A percentile compares a stretch with the other conserved stretches of the same genome.
These are phyloP conservation scores for Corylus americana DNA, from an alignment of 306 rosid species.

Conservation along the genomic window DNA sequence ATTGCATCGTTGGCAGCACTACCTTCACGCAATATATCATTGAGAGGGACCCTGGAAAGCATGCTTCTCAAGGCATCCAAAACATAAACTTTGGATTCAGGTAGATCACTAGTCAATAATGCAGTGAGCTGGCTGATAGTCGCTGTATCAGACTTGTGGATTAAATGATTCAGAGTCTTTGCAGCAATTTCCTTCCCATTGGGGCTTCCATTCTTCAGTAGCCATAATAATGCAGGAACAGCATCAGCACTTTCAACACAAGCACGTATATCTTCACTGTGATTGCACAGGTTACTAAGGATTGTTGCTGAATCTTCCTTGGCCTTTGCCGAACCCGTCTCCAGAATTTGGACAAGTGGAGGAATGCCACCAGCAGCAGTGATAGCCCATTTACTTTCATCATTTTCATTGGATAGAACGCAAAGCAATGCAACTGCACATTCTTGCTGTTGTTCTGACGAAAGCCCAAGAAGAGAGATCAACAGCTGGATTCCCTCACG, in stretches of 20 bases:
- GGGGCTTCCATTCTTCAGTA: constrained; percentile 92
- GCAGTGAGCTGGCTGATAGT: constrained; percentile 97
- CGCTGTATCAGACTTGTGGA: constrained; percentile 95
- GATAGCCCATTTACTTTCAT: constrained; percentile 98
- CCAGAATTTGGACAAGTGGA: constrained; percentile 96
- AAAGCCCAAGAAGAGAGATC: constrained; percentile 94
- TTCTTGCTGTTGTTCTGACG: constrained; percentile 99
- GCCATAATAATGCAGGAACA: constrained; percentile 95
- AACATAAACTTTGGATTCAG: constrained; percentile 83
- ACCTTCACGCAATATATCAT: constrained; percentile 86
- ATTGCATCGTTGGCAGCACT: constrained; percentile 92
- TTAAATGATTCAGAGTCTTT: constrained; percentile 87
- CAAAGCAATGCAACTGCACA: constrained; percentile 95
- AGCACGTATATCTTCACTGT: constrained; percentile 98
- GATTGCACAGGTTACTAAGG: constrained; percentile 95
- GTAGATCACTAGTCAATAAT: constrained; percentile 85
- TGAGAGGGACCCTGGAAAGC: constrained; percentile 89
- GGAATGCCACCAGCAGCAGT: constrained; percentile 99
- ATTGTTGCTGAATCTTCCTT: constrained; percentile 98
- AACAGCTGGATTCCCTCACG: constrained; percentile 96
- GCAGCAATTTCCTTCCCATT: constrained; percentile 99
- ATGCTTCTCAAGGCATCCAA: constrained; percentile 91
- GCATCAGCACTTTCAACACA: constrained; percentile 99
- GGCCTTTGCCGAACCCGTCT: constrained; percentile 93
- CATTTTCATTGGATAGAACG: constrained; percentile 87